A percentile compares a stretch with the other conserved stretches of the same genome.
phyloP scores from a whole-genome alignment of 441 rosid species.

The Lagerstroemia fauriei region DNA sequence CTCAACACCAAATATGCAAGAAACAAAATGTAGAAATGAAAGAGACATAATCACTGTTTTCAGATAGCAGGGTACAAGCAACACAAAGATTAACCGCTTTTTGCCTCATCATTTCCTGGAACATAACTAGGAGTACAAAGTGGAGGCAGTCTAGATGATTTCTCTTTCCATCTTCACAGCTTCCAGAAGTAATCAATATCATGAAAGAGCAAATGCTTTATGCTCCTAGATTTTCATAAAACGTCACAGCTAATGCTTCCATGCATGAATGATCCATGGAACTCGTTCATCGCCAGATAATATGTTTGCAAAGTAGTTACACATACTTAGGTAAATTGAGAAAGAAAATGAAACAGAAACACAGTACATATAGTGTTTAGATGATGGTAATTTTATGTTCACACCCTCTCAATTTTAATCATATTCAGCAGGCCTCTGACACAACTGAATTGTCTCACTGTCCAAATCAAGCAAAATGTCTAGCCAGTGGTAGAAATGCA shows the following conservation, averaged over 20 bases:
- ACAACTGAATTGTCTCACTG: background rate
- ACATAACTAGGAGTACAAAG: background rate
- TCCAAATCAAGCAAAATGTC: background rate
- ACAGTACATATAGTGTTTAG: background rate
- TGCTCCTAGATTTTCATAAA: background rate
- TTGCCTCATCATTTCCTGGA: background rate
- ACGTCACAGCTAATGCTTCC: background rate
- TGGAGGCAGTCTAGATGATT: background rate
- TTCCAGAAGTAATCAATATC: background rate
- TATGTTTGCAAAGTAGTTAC: too few relatives aligned
- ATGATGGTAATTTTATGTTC: background rate
- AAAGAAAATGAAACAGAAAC: background rate
- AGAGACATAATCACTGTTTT: background rate
- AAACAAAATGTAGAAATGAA: background rate
- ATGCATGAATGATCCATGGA: background rate
- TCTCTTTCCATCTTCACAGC: background rate
- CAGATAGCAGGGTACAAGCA: background rate
- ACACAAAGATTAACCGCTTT: background rate
- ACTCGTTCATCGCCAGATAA: background rate
- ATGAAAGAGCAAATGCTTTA: background rate
- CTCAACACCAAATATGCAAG: background rate
- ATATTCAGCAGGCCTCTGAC: background rate
- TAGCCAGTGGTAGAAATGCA: background rate
- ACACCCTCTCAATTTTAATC: background rate
- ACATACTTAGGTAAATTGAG: background rate